phyloP scores from a whole-genome alignment of 2,329 filamentous ascomycete species.

The Diaporthe vaccinii region DNA sequence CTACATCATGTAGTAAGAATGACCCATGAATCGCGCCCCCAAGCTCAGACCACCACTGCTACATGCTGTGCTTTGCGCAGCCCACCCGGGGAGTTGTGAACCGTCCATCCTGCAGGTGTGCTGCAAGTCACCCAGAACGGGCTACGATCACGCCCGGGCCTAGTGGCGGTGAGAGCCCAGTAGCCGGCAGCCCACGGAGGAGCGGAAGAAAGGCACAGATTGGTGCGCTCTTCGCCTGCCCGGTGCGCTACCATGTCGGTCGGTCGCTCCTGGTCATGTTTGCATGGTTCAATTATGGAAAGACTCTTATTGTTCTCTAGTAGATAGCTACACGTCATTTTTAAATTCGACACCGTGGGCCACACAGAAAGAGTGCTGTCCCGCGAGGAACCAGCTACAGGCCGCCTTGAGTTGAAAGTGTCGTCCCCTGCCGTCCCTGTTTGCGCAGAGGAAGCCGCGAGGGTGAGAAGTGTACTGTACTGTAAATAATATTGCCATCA shows the following conservation, averaged over 20 bases:
- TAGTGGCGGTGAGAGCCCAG: slow-evolving; percentile 40
- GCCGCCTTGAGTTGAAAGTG: not conserved
- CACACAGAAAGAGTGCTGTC: slow-evolving; percentile 5
- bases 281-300: not conserved
- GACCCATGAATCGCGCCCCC: slow-evolving; percentile 6
- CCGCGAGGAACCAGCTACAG: slow-evolving; percentile 25
- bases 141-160: not conserved
- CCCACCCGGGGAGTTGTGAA: slow-evolving; percentile 6
- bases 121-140: slow-evolving; percentile 38
- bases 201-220: not conserved
- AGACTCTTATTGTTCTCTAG: slow-evolving; percentile 19
- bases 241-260: too few species aligned
- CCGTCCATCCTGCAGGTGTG: slow-evolving; percentile 30
- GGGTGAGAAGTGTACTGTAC: slow-evolving; percentile 33
- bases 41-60: not conserved
- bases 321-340: slow-evolving; percentile 29
- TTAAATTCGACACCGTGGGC: slow-evolving; percentile 2
- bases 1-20: too few species aligned
- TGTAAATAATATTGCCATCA: slow-evolving; percentile 37
- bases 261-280: not conserved
- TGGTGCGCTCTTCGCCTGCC: not conserved
- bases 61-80: not conserved
- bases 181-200: not conserved
- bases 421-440: not conserved
- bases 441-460: slow-evolving; percentile 1